Conservation (phyloP, 148 eudicot genomes). For the Oxyria digyna region DNA sequence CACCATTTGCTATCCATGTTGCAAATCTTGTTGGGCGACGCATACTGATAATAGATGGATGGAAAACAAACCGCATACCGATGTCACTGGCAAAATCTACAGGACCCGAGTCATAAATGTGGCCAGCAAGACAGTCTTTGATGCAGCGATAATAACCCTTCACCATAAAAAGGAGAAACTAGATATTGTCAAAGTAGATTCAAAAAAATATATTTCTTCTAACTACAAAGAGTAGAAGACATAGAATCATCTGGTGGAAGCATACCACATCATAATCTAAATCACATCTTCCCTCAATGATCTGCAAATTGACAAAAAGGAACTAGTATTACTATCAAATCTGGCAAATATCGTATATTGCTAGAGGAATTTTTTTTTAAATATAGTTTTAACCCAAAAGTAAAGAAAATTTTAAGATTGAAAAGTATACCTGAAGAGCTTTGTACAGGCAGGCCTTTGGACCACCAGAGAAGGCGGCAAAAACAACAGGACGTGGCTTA, state of each 20-base stretch:
- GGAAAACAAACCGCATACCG: conserved; percentile 66
- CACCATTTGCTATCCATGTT: conserved; percentile 54
- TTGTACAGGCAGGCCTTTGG: conserved; percentile 95
- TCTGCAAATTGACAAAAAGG: background rate
- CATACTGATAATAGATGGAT: conserved; percentile 56
- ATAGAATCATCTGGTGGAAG: background rate
- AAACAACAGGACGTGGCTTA: conserved; percentile 70
- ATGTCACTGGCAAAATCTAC: conserved; percentile 77
- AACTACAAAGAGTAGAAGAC: background rate
- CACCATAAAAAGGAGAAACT: background rate
- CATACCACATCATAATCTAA: conserved; percentile 6
- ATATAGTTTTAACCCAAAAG: background rate
- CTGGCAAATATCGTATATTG: background rate
- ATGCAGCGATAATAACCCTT: conserved; percentile 53
- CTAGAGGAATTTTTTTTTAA: too few relatives aligned
- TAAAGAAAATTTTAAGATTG: background rate
- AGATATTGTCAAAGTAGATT: background rate
- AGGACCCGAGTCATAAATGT: conserved; percentile 80
- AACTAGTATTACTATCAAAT: background rate
- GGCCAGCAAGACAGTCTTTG: conserved; percentile 74
- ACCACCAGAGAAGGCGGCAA: conserved; percentile 91
- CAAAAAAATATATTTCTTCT: background rate
- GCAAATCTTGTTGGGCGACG: conserved; percentile 56
- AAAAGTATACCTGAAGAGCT: conserved; percentile 62
- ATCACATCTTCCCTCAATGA: conserved; percentile 7